A percentile compares a stretch with the other conserved stretches of the same genome.
Conservation (phyloP, 2,329 filamentous ascomycete genomes). For the Alternaria sp. region DNA sequence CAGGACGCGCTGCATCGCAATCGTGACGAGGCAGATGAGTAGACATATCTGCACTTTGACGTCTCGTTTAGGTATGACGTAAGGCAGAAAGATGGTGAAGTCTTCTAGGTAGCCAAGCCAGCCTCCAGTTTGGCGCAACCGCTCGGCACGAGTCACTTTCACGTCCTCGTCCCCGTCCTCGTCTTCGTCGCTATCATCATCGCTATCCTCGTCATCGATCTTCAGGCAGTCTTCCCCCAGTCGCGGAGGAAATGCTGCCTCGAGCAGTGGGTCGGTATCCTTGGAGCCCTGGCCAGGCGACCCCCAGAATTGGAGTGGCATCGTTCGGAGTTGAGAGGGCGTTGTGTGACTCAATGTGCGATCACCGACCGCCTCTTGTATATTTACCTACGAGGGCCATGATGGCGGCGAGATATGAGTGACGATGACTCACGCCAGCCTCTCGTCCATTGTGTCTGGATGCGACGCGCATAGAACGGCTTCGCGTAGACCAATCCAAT, state of each 20-base stretch:
- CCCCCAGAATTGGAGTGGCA: conserved; percentile 11
- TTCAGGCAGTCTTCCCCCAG: not conserved
- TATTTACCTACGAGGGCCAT: not conserved
- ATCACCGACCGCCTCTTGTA: not conserved
- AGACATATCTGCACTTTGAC: conserved; percentile 25
- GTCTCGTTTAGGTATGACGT: conserved; percentile 74
- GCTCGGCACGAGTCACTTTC: conserved; percentile 55
- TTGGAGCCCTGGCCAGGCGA: conserved; percentile 8
- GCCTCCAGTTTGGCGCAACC: conserved; percentile 71
- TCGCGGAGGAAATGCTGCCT: conserved; percentile 8
- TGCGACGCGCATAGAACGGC: not conserved
- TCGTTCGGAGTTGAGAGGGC: not conserved
- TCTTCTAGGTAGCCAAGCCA: conserved; percentile 78
- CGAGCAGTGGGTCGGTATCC: conserved; percentile 16
- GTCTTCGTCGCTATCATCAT: not conserved
- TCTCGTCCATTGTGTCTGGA: not conserved
- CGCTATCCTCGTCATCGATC: not conserved
- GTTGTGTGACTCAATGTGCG: not conserved
- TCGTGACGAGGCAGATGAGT: not conserved
- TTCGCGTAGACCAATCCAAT: not conserved
- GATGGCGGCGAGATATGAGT: not conserved
- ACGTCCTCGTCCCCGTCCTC: not conserved
- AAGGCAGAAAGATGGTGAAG: conserved; percentile 75
- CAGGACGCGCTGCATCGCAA: not conserved
- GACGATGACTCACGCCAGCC: not conserved